These are phyloP conservation scores for Anastatica hierochuntica DNA, from an alignment of 345 rosid genomes.

Conservation along the genomic window DNA sequence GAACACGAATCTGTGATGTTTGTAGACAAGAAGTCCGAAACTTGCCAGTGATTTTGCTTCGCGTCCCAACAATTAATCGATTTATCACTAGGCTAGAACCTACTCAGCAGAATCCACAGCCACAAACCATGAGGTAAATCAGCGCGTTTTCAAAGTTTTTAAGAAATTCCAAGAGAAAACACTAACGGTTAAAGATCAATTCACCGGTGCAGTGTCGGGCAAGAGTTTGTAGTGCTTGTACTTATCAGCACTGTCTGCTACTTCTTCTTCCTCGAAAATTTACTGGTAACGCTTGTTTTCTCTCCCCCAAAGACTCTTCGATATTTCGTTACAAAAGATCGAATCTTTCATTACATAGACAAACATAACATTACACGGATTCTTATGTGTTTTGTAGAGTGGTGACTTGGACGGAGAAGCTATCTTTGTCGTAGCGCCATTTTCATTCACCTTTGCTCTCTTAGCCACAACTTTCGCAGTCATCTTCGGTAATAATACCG, in stretches of 20 bases:
- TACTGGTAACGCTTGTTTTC: constrained; percentile 81
- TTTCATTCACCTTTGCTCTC: constrained; percentile 63
- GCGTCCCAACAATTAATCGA: constrained; percentile 42
- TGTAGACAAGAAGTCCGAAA: constrained; percentile 78
- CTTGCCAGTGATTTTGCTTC: constrained; percentile 78
- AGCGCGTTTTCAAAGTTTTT: not conserved
- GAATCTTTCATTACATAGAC: not conserved
- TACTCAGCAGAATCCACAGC: constrained; percentile 32
- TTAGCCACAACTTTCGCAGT: constrained; percentile 65
- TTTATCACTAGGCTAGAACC: constrained; percentile 38
- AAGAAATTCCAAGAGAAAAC: not conserved
- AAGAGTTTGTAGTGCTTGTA: constrained; percentile 87
- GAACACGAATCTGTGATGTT: constrained; percentile 77
- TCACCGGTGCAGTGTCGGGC: constrained; percentile 67
- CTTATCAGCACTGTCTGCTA: constrained; percentile 82
- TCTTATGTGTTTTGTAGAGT: constrained; percentile 34
- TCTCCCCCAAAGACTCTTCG: too few relatives aligned
- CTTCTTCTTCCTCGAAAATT: constrained; percentile 93
- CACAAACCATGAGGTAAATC: constrained; percentile 50
- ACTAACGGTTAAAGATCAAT: not conserved
- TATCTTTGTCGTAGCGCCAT: constrained; percentile 67
- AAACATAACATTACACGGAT: not conserved
- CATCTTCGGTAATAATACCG: constrained; percentile 42
- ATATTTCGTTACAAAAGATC: not conserved
- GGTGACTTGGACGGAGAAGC: constrained; percentile 61